Evolutionary conservation across 2,329 filamentous ascomycete genomes (phyloP).

Genomic region (Fusarium hainanense): DNA sequence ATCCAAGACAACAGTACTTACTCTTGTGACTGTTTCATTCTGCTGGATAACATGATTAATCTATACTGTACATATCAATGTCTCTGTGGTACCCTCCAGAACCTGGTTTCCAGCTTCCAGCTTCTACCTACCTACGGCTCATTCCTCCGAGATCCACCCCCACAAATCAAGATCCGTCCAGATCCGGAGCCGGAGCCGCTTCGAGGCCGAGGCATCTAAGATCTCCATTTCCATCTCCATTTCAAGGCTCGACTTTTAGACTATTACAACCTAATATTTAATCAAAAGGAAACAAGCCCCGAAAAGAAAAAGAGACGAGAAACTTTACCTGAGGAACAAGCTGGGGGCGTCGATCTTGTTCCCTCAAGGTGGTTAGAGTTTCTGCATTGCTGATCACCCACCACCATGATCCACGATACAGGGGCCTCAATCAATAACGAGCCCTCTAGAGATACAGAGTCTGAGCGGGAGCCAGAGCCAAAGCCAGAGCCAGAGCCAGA

Average conservation of each 20-base stretch:
- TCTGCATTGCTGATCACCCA: conserved; percentile 21
- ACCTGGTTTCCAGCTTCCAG: background rate
- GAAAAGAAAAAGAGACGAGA: background rate
- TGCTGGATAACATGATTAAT: background rate
- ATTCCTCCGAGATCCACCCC: conserved; percentile 33
- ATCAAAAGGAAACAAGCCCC: background rate
- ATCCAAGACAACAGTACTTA: background rate
- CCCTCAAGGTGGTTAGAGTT: conserved; percentile 16
- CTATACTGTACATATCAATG: background rate
- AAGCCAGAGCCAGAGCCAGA: background rate
- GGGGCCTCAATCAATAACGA: conserved; percentile 21
- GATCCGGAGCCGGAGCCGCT: conserved; percentile 37
- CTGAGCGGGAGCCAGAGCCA: background rate
- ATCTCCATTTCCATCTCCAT: background rate
- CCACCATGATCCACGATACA: conserved; percentile 36
- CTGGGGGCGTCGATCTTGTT: conserved; percentile 15
- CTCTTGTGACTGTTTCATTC: background rate
- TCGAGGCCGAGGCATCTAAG: conserved; percentile 26
- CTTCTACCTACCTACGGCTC: background rate
- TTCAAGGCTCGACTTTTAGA: conserved; percentile 9
- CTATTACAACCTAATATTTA: background rate
- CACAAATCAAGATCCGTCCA: conserved; percentile 32
- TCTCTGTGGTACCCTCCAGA: background rate
- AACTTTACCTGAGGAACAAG: conserved; percentile 12
- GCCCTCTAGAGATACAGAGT: conserved; percentile 14